Base-by-base conservation (phyloP, 2,329 filamentous ascomycete genomes). In the Fusarium burgessii region DNA sequence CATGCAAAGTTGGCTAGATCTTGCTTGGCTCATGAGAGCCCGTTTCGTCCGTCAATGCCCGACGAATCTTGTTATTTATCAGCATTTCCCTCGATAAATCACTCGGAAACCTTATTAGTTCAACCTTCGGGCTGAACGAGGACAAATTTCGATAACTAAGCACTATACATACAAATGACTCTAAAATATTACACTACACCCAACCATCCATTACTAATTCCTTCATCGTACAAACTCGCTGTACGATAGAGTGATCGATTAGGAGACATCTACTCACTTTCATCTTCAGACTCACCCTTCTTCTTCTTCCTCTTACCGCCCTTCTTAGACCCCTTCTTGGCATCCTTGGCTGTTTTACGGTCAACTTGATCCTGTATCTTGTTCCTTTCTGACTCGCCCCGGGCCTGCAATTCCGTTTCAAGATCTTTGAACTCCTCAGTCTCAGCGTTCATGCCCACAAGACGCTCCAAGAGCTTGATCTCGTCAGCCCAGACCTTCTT, bases 381-480 rank as follows among this genome's bases (percentile, higher is more conserved):
- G 68, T 88, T 86, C 57, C 96, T 86, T 82, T 97, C 94, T 13
- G 83, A 84, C 20, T 84, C 85, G 2, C 96, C 96, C 76, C 88
- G 84, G 40, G 87, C 89, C 62, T 91, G 87, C 72, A 98, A 79
- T 52, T 89, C 85, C 62, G 81, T 79, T 71, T 94, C 93, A 56
- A 93, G 81, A 15, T 84, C 80, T 72, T 81, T 83, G 78, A 98
- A 98, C 74, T 93, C 91, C 12, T 90, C 85, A n/a, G 88, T 85
- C 38, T 94, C 91, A 0, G 89, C 79, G 78, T 98, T 92, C 89
- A 95, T 93, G 11, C 91, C 95, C 42, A 98, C 92, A 54, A 99
- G 84, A 47, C 90, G 90, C 82, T 99, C 96, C 8, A 99, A 87
- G 70, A 98, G 84, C 84, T 98, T 98, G 82, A 99, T 98, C 83